Conservation (phyloP, 2,329 filamentous ascomycete species). For the Trichoderma aggressivum region DNA sequence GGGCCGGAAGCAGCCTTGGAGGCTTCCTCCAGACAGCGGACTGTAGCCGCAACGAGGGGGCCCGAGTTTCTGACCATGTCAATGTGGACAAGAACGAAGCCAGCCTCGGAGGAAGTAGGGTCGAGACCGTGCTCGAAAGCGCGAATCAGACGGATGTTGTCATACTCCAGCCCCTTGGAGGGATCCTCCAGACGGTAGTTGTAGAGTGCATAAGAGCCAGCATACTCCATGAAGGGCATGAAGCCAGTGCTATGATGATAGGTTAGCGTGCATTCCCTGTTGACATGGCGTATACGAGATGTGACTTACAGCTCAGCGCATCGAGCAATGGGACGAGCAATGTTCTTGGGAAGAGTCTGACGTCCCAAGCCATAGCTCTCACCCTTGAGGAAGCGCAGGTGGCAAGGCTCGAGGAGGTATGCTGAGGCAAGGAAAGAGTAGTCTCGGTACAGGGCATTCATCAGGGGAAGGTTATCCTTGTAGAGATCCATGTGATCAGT, state of each 20-base stretch:
- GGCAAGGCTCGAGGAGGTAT: slow-evolving; percentile 88
- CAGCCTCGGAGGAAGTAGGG: slow-evolving; percentile 82
- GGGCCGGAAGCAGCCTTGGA: slow-evolving; percentile 29
- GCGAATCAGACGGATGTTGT: slow-evolving; percentile 77
- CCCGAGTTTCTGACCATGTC: slow-evolving; percentile 92
- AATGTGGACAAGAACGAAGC: slow-evolving; percentile 93
- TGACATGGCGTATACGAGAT: background rate
- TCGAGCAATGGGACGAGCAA: slow-evolving; percentile 77
- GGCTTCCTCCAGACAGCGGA: slow-evolving; percentile 61
- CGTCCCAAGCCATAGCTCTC: slow-evolving; percentile 76
- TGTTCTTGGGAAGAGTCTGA: slow-evolving; percentile 66
- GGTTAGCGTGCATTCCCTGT: background rate
- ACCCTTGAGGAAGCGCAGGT: slow-evolving; percentile 67
- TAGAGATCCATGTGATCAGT: slow-evolving; percentile 70
- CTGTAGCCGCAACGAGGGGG: slow-evolving; percentile 68
- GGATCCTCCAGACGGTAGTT: slow-evolving; percentile 63
- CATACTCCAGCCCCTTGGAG: slow-evolving; percentile 54
- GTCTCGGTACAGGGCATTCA: slow-evolving; percentile 86
- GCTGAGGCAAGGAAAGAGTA: slow-evolving; percentile 89
- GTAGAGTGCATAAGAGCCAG: slow-evolving; percentile 64
- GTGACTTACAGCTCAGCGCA: slow-evolving; percentile 77
- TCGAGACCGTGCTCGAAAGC: slow-evolving; percentile 90
- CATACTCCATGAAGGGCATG: slow-evolving; percentile 89
- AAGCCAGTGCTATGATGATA: slow-evolving; percentile 56
- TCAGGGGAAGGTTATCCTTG: slow-evolving; percentile 67